These are phyloP conservation scores for Lepidopterella palustris DNA, from an alignment of 495 filamentous ascomycete species.

Conservation along the genomic window DNA sequence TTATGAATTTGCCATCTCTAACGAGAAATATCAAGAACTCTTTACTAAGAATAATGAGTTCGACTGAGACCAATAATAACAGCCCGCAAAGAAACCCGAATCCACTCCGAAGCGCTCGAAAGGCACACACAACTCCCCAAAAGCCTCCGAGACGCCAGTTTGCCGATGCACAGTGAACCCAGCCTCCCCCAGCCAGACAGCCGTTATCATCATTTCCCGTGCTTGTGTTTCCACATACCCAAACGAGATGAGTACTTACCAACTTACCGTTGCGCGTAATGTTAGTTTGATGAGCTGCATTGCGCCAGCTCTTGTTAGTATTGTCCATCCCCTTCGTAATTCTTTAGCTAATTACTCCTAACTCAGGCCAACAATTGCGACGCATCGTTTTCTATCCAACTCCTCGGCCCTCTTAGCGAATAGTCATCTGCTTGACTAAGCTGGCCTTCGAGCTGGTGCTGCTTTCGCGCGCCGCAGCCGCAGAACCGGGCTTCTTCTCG, in stretches of 20 bases:
- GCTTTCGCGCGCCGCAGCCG: slow-evolving; percentile 49
- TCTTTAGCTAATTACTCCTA: slow-evolving; percentile 14
- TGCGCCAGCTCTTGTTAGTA: slow-evolving; percentile 27
- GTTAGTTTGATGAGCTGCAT: slow-evolving; percentile 24
- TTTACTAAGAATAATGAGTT: neutral
- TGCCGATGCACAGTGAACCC: slow-evolving; percentile 1
- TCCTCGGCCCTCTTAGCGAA: slow-evolving; percentile 54
- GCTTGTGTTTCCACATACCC: slow-evolving; percentile 3
- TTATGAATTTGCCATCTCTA: neutral
- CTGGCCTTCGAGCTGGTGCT: slow-evolving; percentile 57
- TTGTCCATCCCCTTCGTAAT: neutral
- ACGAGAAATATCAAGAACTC: neutral
- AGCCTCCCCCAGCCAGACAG: neutral
- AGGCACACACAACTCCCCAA: neutral
- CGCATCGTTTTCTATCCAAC: neutral
- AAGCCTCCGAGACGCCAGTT: slow-evolving; percentile 3
- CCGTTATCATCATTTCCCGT: neutral
- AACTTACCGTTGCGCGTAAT: slow-evolving; percentile 31
- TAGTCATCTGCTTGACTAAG: slow-evolving; percentile 94
- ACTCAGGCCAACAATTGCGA: neutral
- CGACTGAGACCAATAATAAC: neutral
- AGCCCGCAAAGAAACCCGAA: neutral
- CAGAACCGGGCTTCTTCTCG: slow-evolving; percentile 84
- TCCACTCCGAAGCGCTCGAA: slow-evolving; percentile 6
- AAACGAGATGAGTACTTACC: slow-evolving; percentile 31